Percentiles rank a stretch among this genome's conserved stretches.
These are phyloP conservation scores for Helicocarpus griseus DNA, from an alignment of 2,329 filamentous ascomycete species.

Conservation along the genomic window DNA sequence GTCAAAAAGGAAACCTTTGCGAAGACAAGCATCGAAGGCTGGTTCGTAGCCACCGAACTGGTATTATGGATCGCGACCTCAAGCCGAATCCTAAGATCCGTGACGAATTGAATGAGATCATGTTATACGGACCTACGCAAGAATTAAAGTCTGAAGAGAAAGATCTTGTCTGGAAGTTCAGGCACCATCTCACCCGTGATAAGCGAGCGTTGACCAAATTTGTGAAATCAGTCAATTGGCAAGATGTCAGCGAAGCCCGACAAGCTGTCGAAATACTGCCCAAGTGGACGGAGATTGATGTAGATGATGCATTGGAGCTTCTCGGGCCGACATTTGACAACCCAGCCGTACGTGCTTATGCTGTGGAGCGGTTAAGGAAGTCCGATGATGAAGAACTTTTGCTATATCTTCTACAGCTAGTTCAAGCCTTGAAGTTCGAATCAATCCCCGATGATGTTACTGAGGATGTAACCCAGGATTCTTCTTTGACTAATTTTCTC, in stretches of 20 bases:
- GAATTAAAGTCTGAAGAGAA: conserved; percentile 82
- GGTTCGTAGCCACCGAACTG: conserved; percentile 83
- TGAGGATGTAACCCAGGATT: conserved; percentile 59
- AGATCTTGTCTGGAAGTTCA: conserved; percentile 94
- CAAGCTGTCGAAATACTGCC: conserved; percentile 83
- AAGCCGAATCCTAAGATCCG: conserved; percentile 94
- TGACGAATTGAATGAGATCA: conserved; percentile 83
- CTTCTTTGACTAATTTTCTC: conserved; percentile 79
- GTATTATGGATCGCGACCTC: conserved; percentile 87
- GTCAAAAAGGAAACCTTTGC: conserved; percentile 80
- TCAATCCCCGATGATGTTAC: conserved; percentile 55
- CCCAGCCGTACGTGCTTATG: conserved; percentile 77
- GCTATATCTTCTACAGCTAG: conserved; percentile 83
- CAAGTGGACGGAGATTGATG: conserved; percentile 93
- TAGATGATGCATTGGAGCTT: conserved; percentile 90
- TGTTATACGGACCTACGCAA: conserved; percentile 88
- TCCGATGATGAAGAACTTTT: conserved; percentile 86
- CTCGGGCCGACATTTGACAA: conserved; percentile 90
- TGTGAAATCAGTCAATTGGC: conserved; percentile 95
- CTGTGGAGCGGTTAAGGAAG: conserved; percentile 82
- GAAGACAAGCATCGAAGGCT: conserved; percentile 90
- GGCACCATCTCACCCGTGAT: conserved; percentile 85
- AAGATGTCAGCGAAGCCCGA: conserved; percentile 70
- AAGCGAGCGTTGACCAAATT: conserved; percentile 93
- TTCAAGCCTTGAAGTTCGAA: conserved; percentile 93